A percentile compares a stretch with the other conserved stretches of the same genome.
Evolutionary conservation across 2,329 filamentous ascomycete species (phyloP).

Genomic region (Mycosphaerella sp.): DNA sequence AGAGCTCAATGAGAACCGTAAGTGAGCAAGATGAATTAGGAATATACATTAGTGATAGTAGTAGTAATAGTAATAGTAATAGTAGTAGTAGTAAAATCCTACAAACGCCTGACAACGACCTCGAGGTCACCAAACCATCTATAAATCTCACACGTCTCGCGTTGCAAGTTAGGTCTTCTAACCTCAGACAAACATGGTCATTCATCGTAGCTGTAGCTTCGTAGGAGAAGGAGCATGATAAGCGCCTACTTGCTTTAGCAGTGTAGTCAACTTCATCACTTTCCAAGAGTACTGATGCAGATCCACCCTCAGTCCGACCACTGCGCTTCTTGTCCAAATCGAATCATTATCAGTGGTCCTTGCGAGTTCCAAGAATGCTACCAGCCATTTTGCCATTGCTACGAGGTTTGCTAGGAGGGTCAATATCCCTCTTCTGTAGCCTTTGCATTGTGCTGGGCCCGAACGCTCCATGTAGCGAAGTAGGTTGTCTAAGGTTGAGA

Average conservation of each 20-base stretch:
- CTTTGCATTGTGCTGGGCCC: conserved; percentile 9
- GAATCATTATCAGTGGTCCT: background rate
- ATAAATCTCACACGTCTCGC: too few relatives aligned
- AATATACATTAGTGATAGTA: too few relatives aligned
- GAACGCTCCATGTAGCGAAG: conserved; percentile 14
- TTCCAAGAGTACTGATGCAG: conserved; percentile 20
- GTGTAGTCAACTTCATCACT: conserved; percentile 17
- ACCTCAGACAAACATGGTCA: too few relatives aligned
- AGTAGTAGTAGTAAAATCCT: too few relatives aligned
- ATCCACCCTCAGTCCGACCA: conserved; percentile 16
- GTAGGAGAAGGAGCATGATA: background rate
- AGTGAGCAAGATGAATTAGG: too few relatives aligned
- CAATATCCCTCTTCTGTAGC: conserved; percentile 12
- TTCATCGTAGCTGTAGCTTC: background rate
- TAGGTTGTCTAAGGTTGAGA: conserved; percentile 16
- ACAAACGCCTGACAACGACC: too few relatives aligned
- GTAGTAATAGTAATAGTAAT: too few relatives aligned
- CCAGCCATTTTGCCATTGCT: conserved; percentile 18
- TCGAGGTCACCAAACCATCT: too few relatives aligned
- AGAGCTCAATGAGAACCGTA: too few relatives aligned
- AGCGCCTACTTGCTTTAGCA: conserved; percentile 1
- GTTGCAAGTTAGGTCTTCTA: too few relatives aligned
- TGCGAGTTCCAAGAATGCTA: conserved; percentile 13
- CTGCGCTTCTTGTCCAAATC: conserved; percentile 13
- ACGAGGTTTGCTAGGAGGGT: conserved; percentile 15